These are phyloP conservation scores for Catunica adiposa DNA, from an alignment of 2,329 filamentous ascomycete genomes.

Conservation along the genomic window DNA sequence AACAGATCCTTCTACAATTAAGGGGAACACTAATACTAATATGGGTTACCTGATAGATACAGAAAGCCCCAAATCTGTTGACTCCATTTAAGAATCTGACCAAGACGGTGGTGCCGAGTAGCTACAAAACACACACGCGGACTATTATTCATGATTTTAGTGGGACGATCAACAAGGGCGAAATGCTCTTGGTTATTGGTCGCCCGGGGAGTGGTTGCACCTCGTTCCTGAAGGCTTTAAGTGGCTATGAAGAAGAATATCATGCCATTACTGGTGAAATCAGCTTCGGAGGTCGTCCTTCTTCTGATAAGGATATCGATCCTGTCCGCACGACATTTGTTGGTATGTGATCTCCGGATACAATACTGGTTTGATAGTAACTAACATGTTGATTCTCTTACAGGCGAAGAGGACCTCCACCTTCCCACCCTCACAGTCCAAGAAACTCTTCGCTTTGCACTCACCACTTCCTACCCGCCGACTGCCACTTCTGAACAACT, in stretches of 20 bases:
- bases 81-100: background rate
- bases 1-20: background rate
- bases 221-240: constrained; percentile 42
- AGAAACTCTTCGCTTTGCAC: constrained; percentile 49
- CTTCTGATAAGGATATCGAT: background rate
- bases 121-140: background rate
- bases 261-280: background rate
- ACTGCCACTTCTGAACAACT: constrained; percentile 31
- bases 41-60: background rate
- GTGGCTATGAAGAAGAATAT: constrained; percentile 1
- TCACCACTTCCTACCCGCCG: constrained; percentile 43
- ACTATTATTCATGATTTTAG: constrained; percentile 49
- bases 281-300: background rate
- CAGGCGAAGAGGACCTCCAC: constrained; percentile 38
- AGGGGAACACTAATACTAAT: background rate
- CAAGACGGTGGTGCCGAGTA: background rate
- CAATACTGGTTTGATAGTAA: background rate
- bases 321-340: background rate
- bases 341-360: background rate
- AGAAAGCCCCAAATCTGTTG: background rate
- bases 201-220: constrained; percentile 55
- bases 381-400: background rate
- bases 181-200: constrained; percentile 55
- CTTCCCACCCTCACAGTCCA: constrained; percentile 53
- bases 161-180: constrained; percentile 54